Evolutionary conservation across 345 rosid species (phyloP).

Genomic region (Raphanus raphanistrum): DNA sequence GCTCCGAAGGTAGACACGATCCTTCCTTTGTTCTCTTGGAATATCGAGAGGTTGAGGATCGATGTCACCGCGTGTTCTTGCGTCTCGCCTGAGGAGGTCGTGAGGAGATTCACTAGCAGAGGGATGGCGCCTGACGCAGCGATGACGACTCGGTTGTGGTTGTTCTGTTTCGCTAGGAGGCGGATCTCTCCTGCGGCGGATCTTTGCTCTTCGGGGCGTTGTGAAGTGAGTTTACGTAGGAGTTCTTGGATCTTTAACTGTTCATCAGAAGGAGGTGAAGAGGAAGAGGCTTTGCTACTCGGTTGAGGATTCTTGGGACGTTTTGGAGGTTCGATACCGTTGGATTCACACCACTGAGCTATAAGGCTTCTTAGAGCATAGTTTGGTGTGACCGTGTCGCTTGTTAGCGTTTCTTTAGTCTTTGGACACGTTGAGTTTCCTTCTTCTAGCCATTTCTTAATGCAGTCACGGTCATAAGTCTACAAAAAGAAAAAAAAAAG

Average conservation of each 20-base stretch:
- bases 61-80: slow-evolving; percentile 97
- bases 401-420: slow-evolving; percentile 68
- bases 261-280: slow-evolving; percentile 53
- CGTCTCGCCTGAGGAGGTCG: slow-evolving; percentile 49
- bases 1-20: not conserved
- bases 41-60: slow-evolving; percentile 12
- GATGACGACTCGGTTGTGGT: slow-evolving; percentile 79
- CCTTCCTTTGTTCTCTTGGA: not conserved
- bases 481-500: not conserved
- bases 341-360: slow-evolving; percentile 92
- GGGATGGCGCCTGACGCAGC: slow-evolving; percentile 95
- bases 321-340: slow-evolving; percentile 82
- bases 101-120: slow-evolving; percentile 72
- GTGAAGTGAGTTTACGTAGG: slow-evolving; percentile 66
- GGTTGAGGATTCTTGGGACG: slow-evolving; percentile 61
- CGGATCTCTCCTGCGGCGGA: slow-evolving; percentile 90
- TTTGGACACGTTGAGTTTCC: slow-evolving; percentile 88
- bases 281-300: slow-evolving; percentile 36
- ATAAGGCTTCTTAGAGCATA: slow-evolving; percentile 88
- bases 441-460: slow-evolving; percentile 84
- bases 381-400: slow-evolving; percentile 69
- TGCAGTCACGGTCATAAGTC: slow-evolving; percentile 47
- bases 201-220: slow-evolving; percentile 64
- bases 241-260: slow-evolving; percentile 56
- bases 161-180: slow-evolving; percentile 86